Base-by-base conservation (phyloP, 2,329 filamentous ascomycete species). In the Monilinia vaccinii-corymbosi region DNA sequence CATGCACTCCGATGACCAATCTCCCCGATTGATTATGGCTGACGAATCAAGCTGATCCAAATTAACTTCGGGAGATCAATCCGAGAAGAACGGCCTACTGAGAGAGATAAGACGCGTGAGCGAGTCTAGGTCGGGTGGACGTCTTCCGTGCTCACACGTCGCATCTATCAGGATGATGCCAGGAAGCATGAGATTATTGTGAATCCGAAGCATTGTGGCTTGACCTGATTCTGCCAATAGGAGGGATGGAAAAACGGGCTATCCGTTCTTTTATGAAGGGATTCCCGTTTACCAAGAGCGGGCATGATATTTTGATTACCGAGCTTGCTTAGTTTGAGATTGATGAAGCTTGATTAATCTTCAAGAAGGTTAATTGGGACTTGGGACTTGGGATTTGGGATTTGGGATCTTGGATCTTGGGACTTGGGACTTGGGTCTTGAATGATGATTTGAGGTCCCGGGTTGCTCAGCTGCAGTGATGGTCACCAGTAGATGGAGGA, bases 1-100 rank as follows among this genome's bases (percentile, higher is more conserved):
- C 23, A 16, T 13, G 23, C 34, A 31, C 25, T 16, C n/a, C 25
- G 55, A 58, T 58, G 45, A 58, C 55, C 55, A 50, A 58, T 58
- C 25, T 48, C n/a, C n/a, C n/a, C n/a, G n/a, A n/a, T n/a, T n/a
- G n/a, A n/a, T n/a, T 42, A 31, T 23, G 13, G n/a, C 9, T 58
- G 55, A 58, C 55, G 45, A 58, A 50, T 58, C 18, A 58, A 38
- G 25, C 38, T 40, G 34, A 38, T 18, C 23, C n/a, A 21, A 50
- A 9, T 28, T 40, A 28, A 36, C 31, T 28, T 57, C 45, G 55
- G 55, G 45, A 58, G 55, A 50, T 58, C 45, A 21, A 47, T 40
- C 45, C 49, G 34, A 32, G 34, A 55, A 44, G n/a, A n/a, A n/a
- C n/a, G n/a, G n/a, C 9, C 32, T 34, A 34, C 32, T 34, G 32